phyloP scores from a whole-genome alignment of 2,329 filamentous ascomycete genomes.

The Pezicula carpinea region DNA sequence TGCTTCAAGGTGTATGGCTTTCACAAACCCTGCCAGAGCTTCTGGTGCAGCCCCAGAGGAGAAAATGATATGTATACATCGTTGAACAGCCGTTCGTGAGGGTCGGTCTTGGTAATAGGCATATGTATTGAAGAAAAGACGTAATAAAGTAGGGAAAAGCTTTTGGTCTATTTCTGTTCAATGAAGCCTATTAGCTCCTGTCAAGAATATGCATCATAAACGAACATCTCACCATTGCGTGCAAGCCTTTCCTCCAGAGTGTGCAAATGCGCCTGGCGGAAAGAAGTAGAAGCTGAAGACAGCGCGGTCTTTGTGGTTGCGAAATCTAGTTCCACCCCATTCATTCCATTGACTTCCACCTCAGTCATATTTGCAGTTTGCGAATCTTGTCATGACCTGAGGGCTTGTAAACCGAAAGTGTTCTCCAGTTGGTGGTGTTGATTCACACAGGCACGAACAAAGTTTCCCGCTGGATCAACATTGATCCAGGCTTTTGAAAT shows the following conservation, averaged over 20 bases:
- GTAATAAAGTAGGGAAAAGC: slow-evolving; percentile 52
- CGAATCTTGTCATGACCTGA: slow-evolving; percentile 25
- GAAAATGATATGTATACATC: slow-evolving; percentile 69
- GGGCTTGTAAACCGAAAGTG: neutral
- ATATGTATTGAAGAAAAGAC: slow-evolving; percentile 81
- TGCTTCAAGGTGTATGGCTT: slow-evolving; percentile 65
- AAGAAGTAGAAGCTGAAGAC: slow-evolving; percentile 56
- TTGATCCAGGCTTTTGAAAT: neutral
- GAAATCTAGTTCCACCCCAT: slow-evolving; percentile 49
- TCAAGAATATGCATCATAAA: neutral
- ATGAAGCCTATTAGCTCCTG: slow-evolving; percentile 12
- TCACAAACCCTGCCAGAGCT: slow-evolving; percentile 58
- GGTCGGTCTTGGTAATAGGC: slow-evolving; percentile 79
- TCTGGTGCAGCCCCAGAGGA: slow-evolving; percentile 51
- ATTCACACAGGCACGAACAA: neutral
- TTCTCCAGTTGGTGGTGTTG: neutral
- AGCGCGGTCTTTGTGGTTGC: slow-evolving; percentile 45
- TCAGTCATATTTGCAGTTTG: slow-evolving; percentile 43
- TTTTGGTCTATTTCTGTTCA: slow-evolving; percentile 31
- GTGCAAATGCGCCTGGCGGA: slow-evolving; percentile 50
- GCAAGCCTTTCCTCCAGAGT: slow-evolving; percentile 51
- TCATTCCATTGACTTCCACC: slow-evolving; percentile 38
- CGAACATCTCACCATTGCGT: slow-evolving; percentile 44
- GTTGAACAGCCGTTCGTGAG: slow-evolving; percentile 78
- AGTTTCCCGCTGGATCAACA: too few species aligned